Evolutionary conservation across 352 stramenopile species (phyloP), one percentile per base, ranked within the genome.

Genomic region (Phytophthora melonis): DNA sequence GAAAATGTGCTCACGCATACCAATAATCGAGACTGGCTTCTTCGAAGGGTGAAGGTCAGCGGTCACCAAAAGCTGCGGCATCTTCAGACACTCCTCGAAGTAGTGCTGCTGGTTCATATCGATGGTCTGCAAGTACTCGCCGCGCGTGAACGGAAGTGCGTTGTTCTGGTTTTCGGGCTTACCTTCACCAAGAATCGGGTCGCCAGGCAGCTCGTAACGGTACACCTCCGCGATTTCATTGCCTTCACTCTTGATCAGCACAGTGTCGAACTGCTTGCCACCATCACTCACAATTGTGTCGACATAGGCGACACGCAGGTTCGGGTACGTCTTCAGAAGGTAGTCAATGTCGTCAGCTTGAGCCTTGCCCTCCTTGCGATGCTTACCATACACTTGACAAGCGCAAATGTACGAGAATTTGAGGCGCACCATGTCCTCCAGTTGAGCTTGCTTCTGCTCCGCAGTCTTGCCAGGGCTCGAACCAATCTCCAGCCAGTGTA

Each of bases 71-170:
- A 93, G 68, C 56, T 90, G 83, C 21, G 88, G 88, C 75, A 95
- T 97, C 72, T 96, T 97, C 32, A 97, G 73, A 62, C 85, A 90
- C 78, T 96, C 89, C 72, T 97, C 90, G 43, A 96, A 93, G 78
- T 96, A 96, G 62, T 93, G 86, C 66, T 97, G 89, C 68, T 97
- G 90, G 79, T 97, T 97, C 90, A 96, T 96, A 79, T 97, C 90
- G 63, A 97, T 97, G n/a, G 85, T 93, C 72, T 97, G 90, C 19
- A 97, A 70, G 64, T 89, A 95, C 68, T 97, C 90, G 8, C 90
- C 90, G 60, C 89, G 86, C 14, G 88, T 95, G 68, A 97, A 97
- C 30, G 88, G 90, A 49, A 97, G 73, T 7, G 90, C 90, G 52
- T 95, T 90, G 72, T 97, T 97, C 74, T 97, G 90, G 74, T 97